A percentile compares a stretch with the other conserved stretches of the same genome.
phyloP scores from a whole-genome alignment of 1,284 basidiomycete species.

The Rhodotorula glutinis region DNA sequence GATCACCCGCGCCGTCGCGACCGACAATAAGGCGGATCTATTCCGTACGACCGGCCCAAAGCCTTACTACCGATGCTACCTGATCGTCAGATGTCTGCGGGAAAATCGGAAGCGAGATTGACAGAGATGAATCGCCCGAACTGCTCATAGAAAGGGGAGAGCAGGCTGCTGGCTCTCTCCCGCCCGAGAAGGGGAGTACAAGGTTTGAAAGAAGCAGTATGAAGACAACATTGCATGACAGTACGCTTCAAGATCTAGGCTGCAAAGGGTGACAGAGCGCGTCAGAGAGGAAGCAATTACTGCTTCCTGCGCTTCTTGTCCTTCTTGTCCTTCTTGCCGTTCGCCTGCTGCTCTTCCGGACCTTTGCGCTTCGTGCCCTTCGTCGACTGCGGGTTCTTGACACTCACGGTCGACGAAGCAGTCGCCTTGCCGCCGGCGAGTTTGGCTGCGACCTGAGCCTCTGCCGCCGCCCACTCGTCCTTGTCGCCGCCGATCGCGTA shows the following conservation, averaged over 20 bases:
- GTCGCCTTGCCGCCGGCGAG: conserved; percentile 50
- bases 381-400: conserved; percentile 58
- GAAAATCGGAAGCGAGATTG: too few species aligned
- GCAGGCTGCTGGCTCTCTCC: too few species aligned
- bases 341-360: conserved; percentile 51
- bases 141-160: too few species aligned
- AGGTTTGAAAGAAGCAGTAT: too few species aligned
- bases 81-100: too few species aligned
- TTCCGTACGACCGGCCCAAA: too few species aligned
- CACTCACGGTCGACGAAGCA: conserved; percentile 67
- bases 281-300: neutral
- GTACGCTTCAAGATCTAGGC: neutral
- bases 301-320: conserved; percentile 40
- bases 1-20: too few species aligned
- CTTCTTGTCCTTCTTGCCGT: conserved; percentile 42
- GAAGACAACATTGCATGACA: neutral
- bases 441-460: conserved; percentile 63
- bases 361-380: conserved; percentile 62
- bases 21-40: too few species aligned
- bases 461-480: conserved; percentile 60
- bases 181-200: too few species aligned
- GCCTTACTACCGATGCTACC: too few species aligned
- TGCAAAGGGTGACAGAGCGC: neutral
- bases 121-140: too few species aligned
- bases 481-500: conserved; percentile 67